Conservation (phyloP, 2,329 filamentous ascomycete genomes). For the Scleromitrula shiraiana region DNA sequence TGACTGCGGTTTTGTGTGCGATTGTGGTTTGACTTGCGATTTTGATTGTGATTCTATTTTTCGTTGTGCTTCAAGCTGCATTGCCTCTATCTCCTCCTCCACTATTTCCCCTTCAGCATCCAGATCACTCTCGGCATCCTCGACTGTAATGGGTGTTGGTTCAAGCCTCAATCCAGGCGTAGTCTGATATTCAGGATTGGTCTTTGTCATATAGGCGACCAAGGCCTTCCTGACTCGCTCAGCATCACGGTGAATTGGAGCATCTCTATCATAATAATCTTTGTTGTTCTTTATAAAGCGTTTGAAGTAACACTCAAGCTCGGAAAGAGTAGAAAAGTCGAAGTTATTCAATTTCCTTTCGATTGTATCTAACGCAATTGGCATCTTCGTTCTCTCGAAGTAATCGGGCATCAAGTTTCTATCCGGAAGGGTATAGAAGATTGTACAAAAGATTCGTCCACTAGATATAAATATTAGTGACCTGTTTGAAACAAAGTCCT, state of each 20-base stretch:
- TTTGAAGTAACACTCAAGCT: conserved; percentile 78
- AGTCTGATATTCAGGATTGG: conserved; percentile 71
- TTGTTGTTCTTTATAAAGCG: conserved; percentile 84
- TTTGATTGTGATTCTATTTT: neutral
- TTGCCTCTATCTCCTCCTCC: conserved; percentile 26
- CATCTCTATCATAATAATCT: conserved; percentile 68
- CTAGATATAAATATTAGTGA: conserved; percentile 32
- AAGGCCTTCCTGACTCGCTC: conserved; percentile 80
- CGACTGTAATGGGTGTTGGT: conserved; percentile 40
- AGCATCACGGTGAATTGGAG: conserved; percentile 70
- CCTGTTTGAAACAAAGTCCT: too few relatives aligned
- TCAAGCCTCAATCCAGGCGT: conserved; percentile 59
- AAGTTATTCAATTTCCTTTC: conserved; percentile 64
- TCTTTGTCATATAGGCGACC: conserved; percentile 79
- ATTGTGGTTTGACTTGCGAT: neutral
- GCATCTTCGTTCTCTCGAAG: conserved; percentile 68
- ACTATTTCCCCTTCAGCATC: conserved; percentile 29
- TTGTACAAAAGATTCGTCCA: conserved; percentile 65
- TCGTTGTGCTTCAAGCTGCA: neutral
- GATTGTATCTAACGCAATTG: conserved; percentile 69
- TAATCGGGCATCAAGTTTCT: conserved; percentile 61
- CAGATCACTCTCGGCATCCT: conserved; percentile 37
- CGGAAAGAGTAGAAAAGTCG: conserved; percentile 62
- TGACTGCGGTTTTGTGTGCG: neutral
- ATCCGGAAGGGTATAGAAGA: conserved; percentile 66